A percentile compares a stretch with the other conserved stretches of the same genome.
phyloP scores from a whole-genome alignment of 495 filamentous ascomycete species.

The Podospora pseudopauciseta region DNA sequence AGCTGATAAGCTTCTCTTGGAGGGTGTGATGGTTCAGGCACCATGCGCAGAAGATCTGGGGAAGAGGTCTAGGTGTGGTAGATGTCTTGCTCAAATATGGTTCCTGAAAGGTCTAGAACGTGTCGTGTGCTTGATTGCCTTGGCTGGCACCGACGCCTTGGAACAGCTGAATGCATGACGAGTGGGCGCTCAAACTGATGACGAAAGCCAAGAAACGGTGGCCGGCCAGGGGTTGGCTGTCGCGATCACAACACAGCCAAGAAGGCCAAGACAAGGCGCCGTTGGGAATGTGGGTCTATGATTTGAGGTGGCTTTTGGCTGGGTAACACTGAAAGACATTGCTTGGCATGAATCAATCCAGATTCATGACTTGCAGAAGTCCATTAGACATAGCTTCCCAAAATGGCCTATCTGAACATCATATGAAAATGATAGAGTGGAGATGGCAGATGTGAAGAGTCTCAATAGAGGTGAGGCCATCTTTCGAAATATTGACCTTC shows the following conservation, averaged over 20 bases:
- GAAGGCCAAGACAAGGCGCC: background rate
- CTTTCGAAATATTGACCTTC: no score
- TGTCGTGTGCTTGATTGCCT: conserved; percentile 1
- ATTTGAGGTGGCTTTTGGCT: background rate
- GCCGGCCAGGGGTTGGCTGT: background rate
- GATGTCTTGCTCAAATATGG: background rate
- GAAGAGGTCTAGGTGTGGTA: background rate
- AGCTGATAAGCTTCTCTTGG: background rate
- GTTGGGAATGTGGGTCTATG: background rate
- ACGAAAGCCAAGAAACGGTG: background rate
- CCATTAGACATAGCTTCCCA: no score
- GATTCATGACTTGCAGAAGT: no score
- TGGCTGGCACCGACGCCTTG: background rate
- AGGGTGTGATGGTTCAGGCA: background rate
- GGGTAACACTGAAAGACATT: background rate
- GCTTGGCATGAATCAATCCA: no score
- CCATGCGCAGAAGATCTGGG: background rate
- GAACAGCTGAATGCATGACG: background rate
- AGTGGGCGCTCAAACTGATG: conserved; percentile 1
- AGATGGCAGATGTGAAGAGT: no score
- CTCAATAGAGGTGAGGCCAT: no score
- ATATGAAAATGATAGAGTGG: no score
- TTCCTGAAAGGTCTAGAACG: background rate
- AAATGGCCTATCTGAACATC: no score
- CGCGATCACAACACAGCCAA: background rate